Evolutionary conservation across 345 rosid species (phyloP), one percentile per base, ranked within the genome.

Genomic region (Capsella bursapastoris): DNA sequence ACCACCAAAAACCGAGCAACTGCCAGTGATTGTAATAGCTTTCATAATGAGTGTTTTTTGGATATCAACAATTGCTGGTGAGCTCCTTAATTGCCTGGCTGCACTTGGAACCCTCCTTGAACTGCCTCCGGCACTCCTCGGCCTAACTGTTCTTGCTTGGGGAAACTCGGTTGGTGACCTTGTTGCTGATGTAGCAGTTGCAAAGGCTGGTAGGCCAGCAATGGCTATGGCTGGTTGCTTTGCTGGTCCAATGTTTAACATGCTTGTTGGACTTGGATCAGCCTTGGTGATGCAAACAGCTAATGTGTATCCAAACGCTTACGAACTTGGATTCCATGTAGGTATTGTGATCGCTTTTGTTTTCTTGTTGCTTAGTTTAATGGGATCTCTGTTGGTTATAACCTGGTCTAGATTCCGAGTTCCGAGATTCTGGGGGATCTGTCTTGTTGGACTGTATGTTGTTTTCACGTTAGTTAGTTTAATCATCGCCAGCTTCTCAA

Each of bases 201-300:
- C 99, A 64, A 95, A 86, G 84, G 97, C 99, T 1, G 99, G 99
- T 31, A 89, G 93, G 66, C 99, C 99, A 45, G 90, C 92, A 32
- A 91, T 95, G 99, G 99, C 99, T 14, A 95, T 95, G 97, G 97
- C 99, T n/a, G 97, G 99, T 31, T 95, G 99, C 82, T 95, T 95
- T 50, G 97, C 97, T 0, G 93, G 99, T 45, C 99, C 97, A 2
- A 91, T 95, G 99, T 95, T 95, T 72, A 95, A 95, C 78, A 95
- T 95, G 99, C 96, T 92, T 64, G 92, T 92, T 40, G 99, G 99
- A 48, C 96, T 95, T 14, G 99, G 97, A 73, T 66, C 84, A 0
- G 97, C 97, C 52, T 78, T 86, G 77, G 96, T 85, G 56, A 85
- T 89, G 66, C 90, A 92, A 78, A 95, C 97, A 4, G 83, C 90